These are phyloP conservation scores for Gaeumannomyces tritici DNA, from an alignment of 2,329 filamentous ascomycete species.

Conservation along the genomic window DNA sequence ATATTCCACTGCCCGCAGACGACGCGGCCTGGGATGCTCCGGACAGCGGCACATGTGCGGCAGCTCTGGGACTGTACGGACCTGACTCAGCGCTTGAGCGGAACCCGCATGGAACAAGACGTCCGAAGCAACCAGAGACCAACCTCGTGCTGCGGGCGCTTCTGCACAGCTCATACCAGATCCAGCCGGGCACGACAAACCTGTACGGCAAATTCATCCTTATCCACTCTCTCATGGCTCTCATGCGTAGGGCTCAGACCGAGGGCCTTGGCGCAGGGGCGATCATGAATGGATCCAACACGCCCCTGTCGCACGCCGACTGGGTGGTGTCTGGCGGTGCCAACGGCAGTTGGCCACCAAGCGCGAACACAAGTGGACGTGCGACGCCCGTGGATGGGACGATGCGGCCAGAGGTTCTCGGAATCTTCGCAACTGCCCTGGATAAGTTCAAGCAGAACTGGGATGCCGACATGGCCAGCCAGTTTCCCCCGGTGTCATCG, in stretches of 20 bases:
- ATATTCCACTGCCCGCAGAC: constrained; percentile 60
- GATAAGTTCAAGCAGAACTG: constrained; percentile 65
- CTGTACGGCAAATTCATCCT: constrained; percentile 66
- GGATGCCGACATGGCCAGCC: constrained; percentile 59
- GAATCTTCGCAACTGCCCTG: constrained; percentile 45
- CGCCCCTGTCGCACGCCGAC: constrained; percentile 42
- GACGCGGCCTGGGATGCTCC: constrained; percentile 66
- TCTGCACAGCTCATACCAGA: constrained; percentile 46
- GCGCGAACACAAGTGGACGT: constrained; percentile 34
- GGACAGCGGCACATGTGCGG: constrained; percentile 48
- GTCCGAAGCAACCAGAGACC: constrained; percentile 55
- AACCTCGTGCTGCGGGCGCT: constrained; percentile 51
- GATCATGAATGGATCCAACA: constrained; percentile 32
- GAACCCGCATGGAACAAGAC: constrained; percentile 54
- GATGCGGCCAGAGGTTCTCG: constrained; percentile 34
- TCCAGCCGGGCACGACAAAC: constrained; percentile 59
- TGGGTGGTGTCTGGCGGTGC: constrained; percentile 32
- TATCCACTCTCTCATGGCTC: constrained; percentile 57
- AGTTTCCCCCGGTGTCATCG: constrained; percentile 45
- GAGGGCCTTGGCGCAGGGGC: constrained; percentile 23
- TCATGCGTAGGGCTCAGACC: constrained; percentile 39
- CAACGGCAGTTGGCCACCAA: constrained; percentile 28
- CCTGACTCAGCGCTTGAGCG: constrained; percentile 38
- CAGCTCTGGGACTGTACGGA: constrained; percentile 55
- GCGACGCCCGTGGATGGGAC: constrained; percentile 34